A percentile compares a stretch with the other conserved stretches of the same genome.
Conservation (phyloP, 306 rosid species). For the Trifolium dubium region DNA sequence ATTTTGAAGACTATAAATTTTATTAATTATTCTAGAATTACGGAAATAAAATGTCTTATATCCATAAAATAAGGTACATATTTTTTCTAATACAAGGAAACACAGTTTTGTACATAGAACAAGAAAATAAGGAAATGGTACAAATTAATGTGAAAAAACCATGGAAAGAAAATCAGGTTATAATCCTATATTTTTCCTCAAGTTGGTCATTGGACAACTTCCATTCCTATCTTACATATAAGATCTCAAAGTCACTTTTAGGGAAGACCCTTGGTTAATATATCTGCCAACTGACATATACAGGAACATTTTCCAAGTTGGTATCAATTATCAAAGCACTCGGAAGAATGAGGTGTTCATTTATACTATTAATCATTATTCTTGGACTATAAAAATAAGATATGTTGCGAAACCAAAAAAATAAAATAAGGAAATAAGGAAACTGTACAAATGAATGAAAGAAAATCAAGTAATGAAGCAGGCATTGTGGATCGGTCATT, state of each 20-base stretch:
- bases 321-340: not conserved
- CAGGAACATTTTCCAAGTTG: not conserved
- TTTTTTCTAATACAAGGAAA: not conserved
- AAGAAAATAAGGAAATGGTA: not conserved
- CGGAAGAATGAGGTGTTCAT: not conserved
- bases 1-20: not conserved
- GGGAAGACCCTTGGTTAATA: not conserved
- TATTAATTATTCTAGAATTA: not conserved
- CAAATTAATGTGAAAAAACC: constrained; percentile 12
- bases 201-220: not conserved
- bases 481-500: not conserved
- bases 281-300: not conserved
- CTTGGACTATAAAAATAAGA: not conserved
- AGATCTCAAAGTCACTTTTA: not conserved
- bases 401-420: not conserved
- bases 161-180: not conserved
- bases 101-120: not conserved
- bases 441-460: constrained; percentile 4
- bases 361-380: not conserved
- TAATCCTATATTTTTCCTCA: not conserved
- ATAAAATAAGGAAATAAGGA: not conserved
- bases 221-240: not conserved
- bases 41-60: not conserved
- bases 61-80: not conserved
- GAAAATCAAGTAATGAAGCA: not conserved